Base-by-base conservation (phyloP, 140 eudicot genomes). In the Stevia rebaudiana region DNA sequence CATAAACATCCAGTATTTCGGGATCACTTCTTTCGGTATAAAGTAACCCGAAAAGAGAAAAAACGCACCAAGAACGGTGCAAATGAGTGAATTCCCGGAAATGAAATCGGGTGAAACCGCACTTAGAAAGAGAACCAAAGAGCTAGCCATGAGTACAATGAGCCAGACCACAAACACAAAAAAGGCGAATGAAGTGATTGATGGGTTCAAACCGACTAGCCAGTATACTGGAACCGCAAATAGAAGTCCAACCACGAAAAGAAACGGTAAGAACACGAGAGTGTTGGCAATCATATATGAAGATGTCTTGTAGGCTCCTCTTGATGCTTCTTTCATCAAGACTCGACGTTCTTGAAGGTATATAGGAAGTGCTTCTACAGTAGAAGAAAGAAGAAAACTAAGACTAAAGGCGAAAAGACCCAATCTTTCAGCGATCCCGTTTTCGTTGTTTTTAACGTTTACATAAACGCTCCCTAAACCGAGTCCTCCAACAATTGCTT, bases 141-240 rank as follows among this genome's bases (percentile, higher is more conserved):
- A 92, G 83, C 97, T 92, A 16, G 99, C 99, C 99, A 92, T 88
- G 21, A 83, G 77, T 12, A 92, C 92, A n/a, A 92, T 92, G 1
- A 92, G 82, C 99, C 99, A 92, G 9, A 92, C 95, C 48, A 73
- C 83, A 25, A 83, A 82, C 3, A 66, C 70, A 65, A 92, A 92
- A 48, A 88, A 83, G 40, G 86, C 76, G 58, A 92, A 88, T 21
- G 95, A 85, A 8, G 63, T 55, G 48, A 71, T 0, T 0, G 95
- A 84, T 39, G 98, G 86, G 66, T 88, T 86, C 6, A 92, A 82
- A 11, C 97, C 99, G 8, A 88, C 97, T 17, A 88, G 76, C 99
- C 97, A 92, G 30, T 92, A 92, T 1, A 92, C 80, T 0, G 99
- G 99, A 30, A 74, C 70, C 0, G 99, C 73, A 17, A 92, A 92